Base-by-base conservation (phyloP, 2,329 filamentous ascomycete species). In the Achaetomium macrosporum region DNA sequence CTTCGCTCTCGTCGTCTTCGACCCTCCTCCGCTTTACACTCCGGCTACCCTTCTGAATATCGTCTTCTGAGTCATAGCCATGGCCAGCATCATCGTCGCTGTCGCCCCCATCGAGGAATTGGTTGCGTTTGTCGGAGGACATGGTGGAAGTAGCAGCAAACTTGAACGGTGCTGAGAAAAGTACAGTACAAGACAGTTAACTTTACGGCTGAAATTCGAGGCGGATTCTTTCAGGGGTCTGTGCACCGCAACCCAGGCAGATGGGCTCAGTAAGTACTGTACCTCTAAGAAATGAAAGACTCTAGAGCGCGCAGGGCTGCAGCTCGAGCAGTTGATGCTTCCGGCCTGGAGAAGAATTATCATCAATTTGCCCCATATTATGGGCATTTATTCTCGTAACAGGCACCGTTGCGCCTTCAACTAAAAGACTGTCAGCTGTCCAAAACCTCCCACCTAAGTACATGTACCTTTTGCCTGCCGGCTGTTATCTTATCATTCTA, bases 61-160 rank as follows among this genome's bases (percentile, higher is more conserved):
- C 83, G 42, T 84, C 78, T 19, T 87, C 85, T 0, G 86, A 90
- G 57, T 87, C 75, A 66, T 87, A 88, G 52, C 78, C 82, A 46
- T 74, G 70, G 57, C 71, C 71, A 36, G 75, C 74, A 42, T 83
- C 80, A 35, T 83, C 79, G 17, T 82, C 79, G 63, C 82, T 85
- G 16, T 81, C 76, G 16, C 72, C 72, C 10, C 71, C 74, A 57
- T 84, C 82, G 30, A 91, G 78, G 62, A 85, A 91, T 48, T 87
- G 79, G 67, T 90, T 90, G 60, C 79, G 79, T 65, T 86, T 89
- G 64, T 84, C 79, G 39, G 81, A 74, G 1, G 83, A 69, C 86
- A 90, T 90, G 16, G 33, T 57, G 48, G 19, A 29, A 7, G 7
- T 9, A 36, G n/a, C 13, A 15, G 16, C n/a, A 17, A 31, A 9